A percentile compares a stretch with the other conserved stretches of the same genome.
These are phyloP conservation scores for Scedosporium boydii DNA, from an alignment of 2,329 filamentous ascomycete species.

Conservation along the genomic window DNA sequence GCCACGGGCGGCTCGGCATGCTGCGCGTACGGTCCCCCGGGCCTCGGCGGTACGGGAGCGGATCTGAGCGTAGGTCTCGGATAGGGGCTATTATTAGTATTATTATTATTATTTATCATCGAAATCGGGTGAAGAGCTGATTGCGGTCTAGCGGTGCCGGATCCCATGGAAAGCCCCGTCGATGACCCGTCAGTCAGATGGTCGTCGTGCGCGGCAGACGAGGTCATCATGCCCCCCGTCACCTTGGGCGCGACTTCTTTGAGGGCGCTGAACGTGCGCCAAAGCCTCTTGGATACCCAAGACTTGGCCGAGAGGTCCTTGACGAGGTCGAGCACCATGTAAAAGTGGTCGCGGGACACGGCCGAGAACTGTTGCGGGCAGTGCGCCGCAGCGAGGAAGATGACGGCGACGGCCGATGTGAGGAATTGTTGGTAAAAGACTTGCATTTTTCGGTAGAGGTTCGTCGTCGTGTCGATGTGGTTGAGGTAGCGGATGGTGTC, in stretches of 20 bases:
- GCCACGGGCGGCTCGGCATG: constrained; percentile 4
- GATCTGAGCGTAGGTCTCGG: constrained; percentile 2
- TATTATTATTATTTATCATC: too few relatives aligned
- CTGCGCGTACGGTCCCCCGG: constrained; percentile 11
- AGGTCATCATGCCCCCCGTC: neutral
- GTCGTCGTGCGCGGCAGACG: neutral
- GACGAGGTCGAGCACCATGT: constrained; percentile 66
- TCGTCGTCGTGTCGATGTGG: constrained; percentile 61
- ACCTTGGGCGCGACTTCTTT: constrained; percentile 57
- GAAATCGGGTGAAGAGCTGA: neutral
- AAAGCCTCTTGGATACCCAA: constrained; percentile 63
- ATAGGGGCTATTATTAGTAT: neutral
- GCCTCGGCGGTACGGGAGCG: neutral
- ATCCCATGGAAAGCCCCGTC: neutral
- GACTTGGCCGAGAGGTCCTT: constrained; percentile 63
- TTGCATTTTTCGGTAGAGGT: constrained; percentile 62
- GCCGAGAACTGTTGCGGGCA: constrained; percentile 62
- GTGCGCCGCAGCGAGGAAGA: constrained; percentile 69
- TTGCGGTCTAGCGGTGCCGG: neutral
- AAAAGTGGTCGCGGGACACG: constrained; percentile 65
- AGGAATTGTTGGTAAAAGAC: constrained; percentile 76
- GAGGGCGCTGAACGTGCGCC: constrained; percentile 61
- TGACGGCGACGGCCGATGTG: constrained; percentile 61
- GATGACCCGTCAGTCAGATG: constrained; percentile 1
- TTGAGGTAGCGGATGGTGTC: constrained; percentile 66